Evolutionary conservation across 257 asterid genomes (phyloP).

Genomic region (Knoxia roxburghii): DNA sequence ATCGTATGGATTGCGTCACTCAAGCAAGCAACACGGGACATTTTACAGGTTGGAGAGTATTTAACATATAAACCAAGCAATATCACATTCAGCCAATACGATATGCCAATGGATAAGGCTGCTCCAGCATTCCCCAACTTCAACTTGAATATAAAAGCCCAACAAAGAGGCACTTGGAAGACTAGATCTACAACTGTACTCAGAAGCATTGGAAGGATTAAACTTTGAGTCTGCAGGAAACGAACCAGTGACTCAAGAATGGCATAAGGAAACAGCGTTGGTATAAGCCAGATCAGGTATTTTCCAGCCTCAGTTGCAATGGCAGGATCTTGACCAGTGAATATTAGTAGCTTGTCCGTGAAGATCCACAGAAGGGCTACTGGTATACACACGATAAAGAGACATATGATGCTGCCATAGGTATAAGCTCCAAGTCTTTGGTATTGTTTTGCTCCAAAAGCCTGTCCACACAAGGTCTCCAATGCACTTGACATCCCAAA

Average conservation of each 20-base stretch:
- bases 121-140: conserved; percentile 66
- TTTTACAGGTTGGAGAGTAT: conserved; percentile 47
- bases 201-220: conserved; percentile 63
- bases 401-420: conserved; percentile 48
- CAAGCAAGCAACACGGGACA: conserved; percentile 32
- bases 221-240: conserved; percentile 67
- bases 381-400: conserved; percentile 53
- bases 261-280: conserved; percentile 61
- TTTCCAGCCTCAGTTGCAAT: conserved; percentile 65
- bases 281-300: conserved; percentile 60
- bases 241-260: conserved; percentile 66
- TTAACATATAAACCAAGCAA: conserved; percentile 45
- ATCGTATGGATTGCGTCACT: conserved; percentile 35
- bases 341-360: conserved; percentile 45
- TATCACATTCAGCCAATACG: conserved; percentile 64
- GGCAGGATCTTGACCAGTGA: conserved; percentile 59
- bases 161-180: conserved; percentile 57
- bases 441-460: conserved; percentile 72
- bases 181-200: conserved; percentile 50
- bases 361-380: conserved; percentile 47
- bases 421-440: conserved; percentile 49
- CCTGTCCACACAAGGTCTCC: conserved; percentile 93
- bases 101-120: conserved; percentile 55
- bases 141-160: conserved; percentile 56
- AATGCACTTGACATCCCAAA: conserved; percentile 76